Conservation (phyloP, 192 early-diverging fungal species). For the Backusella circina region DNA sequence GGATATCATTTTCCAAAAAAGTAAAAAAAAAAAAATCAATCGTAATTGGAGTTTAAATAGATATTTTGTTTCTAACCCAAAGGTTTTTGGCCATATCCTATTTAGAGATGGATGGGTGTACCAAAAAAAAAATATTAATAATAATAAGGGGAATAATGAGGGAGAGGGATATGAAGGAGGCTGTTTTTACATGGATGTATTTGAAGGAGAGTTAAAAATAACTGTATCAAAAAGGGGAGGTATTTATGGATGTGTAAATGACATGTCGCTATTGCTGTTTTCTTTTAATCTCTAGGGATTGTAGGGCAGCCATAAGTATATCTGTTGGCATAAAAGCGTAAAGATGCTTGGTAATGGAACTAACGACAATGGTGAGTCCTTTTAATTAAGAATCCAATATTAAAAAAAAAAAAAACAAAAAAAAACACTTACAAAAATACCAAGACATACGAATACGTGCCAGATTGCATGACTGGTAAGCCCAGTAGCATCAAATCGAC, state of each 20-base stretch:
- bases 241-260: background rate
- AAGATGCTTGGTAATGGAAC: slow-evolving; percentile 55
- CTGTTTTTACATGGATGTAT: background rate
- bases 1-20: background rate
- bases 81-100: background rate
- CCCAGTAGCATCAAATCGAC: slow-evolving; percentile 54
- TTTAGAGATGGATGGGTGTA: background rate
- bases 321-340: slow-evolving; percentile 50
- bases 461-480: slow-evolving; percentile 58
- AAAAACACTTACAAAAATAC: slow-evolving; percentile 45
- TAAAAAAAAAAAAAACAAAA: background rate
- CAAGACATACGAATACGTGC: slow-evolving; percentile 60
- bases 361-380: background rate
- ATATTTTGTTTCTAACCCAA: background rate
- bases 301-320: slow-evolving; percentile 45
- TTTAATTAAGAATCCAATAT: background rate
- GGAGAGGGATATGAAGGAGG: background rate
- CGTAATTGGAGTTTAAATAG: background rate
- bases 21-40: background rate
- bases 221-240: background rate
- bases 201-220: slow-evolving; percentile 4
- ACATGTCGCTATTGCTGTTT: background rate
- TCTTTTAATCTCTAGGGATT: slow-evolving; percentile 11
- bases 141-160: slow-evolving; percentile 1
- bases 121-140: background rate